Evolutionary conservation across 148 eudicot genomes (phyloP), one percentile per base, ranked within the genome.

Genomic region (Drosera capensis): DNA sequence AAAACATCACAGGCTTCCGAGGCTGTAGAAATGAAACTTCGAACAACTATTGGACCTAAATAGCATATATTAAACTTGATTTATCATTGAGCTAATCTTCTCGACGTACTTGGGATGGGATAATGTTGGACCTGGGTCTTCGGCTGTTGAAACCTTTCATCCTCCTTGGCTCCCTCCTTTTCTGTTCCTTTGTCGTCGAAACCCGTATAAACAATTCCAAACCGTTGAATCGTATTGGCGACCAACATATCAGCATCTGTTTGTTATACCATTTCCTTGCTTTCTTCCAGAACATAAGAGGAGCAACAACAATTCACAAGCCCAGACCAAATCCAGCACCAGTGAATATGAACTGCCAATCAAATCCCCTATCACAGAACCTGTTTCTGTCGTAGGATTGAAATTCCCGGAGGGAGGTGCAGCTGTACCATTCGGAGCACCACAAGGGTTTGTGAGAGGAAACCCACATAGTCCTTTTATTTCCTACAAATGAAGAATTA

Each of bases 241-340:
- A 60, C 24, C 7, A 66, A 38, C 37, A 46, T 57, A 29, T 67
- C 66, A 40, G 54, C 20, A 0, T 24, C 30, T n/a, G n/a, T 21
- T 54, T 40, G 2, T 70, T 53, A 21, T 40, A 74, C 59, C 57
- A 24, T 18, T 71, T 59, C 47, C 70, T 59, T 39, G 57, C 71
- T 25, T 48, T 28, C 56, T 44, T 46, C 60, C 53, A 58, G 21
- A 67, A 52, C 35, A 52, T 40, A 17, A 70, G 59, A 23, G 65
- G 66, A 7, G 68, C 62, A 38, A 67, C 36, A 41, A 60, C 26
- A 12, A 60, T 35, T 35, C 68, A 73, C 17, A 66, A 63, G 3
- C 77, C 73, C 2, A 63, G 31, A 18, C 77, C 76, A 15, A 63
- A 67, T 25, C 76, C 80, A 23, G 71, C 14, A 17, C 76, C 80